Percentiles rank a stretch among this genome's conserved stretches.
phyloP scores from a whole-genome alignment of 805 yeast species.

The Starmerella khaoyaiensis region DNA sequence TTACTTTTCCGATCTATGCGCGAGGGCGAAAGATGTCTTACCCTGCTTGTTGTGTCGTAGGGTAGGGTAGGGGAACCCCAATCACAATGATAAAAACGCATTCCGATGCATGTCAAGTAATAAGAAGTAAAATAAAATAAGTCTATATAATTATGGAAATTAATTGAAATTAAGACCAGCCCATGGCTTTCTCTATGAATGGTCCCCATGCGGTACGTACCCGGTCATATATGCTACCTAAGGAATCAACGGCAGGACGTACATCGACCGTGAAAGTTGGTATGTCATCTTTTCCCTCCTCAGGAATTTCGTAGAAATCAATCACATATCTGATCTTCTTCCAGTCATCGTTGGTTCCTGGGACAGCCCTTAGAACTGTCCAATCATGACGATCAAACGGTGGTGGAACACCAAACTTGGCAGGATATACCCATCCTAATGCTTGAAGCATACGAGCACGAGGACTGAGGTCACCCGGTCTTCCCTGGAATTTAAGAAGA shows the following conservation, averaged over 20 bases:
- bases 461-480: slow-evolving; percentile 79
- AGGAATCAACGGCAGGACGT: slow-evolving; percentile 79
- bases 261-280: slow-evolving; percentile 90
- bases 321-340: slow-evolving; percentile 76
- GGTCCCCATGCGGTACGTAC: slow-evolving; percentile 55
- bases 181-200: slow-evolving; percentile 58
- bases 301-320: slow-evolving; percentile 94
- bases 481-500: slow-evolving; percentile 74
- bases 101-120: too few relatives aligned
- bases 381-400: slow-evolving; percentile 99
- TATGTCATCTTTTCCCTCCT: slow-evolving; percentile 45
- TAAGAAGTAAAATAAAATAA: too few relatives aligned
- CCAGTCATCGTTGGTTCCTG: slow-evolving; percentile 34
- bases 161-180: slow-evolving; percentile 23
- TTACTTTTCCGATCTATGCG: too few relatives aligned
- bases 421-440: slow-evolving; percentile 61
- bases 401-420: slow-evolving; percentile 55
- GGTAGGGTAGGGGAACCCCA: too few relatives aligned
- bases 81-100: too few relatives aligned
- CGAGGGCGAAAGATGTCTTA: too few relatives aligned
- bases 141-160: not conserved
- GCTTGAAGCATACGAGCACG: slow-evolving; percentile 58
- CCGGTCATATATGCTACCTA: slow-evolving; percentile 54
- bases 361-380: slow-evolving; percentile 62
- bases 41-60: too few relatives aligned